phyloP scores from a whole-genome alignment of 495 filamentous ascomycete genomes.

The Neurospora terricola region DNA sequence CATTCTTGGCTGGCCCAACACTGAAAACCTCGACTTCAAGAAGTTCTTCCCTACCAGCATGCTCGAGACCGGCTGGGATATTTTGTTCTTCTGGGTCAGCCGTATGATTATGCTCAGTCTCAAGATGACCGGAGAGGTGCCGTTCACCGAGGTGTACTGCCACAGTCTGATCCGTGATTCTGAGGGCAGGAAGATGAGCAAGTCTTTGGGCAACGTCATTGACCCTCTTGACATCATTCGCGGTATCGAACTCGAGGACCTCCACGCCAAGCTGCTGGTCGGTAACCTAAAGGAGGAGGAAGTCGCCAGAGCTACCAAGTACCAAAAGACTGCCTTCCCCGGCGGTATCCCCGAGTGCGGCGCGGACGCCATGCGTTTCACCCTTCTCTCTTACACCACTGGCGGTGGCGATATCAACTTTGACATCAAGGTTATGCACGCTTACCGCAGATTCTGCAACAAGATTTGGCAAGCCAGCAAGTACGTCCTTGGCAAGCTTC shows the following conservation, averaged over 20 bases:
- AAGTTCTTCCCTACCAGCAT: conserved; percentile 65
- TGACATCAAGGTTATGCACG: conserved; percentile 75
- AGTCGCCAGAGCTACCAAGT: conserved; percentile 60
- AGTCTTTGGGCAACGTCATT: conserved; percentile 75
- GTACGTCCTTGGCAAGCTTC: conserved; percentile 70
- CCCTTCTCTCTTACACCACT: conserved; percentile 75
- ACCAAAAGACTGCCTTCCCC: conserved; percentile 71
- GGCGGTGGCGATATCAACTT: conserved; percentile 80
- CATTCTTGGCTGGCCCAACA: conserved; percentile 69
- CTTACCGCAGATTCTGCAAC: conserved; percentile 82
- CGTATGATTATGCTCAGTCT: conserved; percentile 76
- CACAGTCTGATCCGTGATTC: conserved; percentile 65
- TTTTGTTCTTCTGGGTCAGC: conserved; percentile 76
- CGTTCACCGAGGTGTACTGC: conserved; percentile 72
- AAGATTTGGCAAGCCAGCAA: conserved; percentile 90
- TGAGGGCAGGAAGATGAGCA: conserved; percentile 77
- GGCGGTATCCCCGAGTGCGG: conserved; percentile 83
- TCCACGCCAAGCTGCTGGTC: conserved; percentile 57
- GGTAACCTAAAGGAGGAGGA: conserved; percentile 72
- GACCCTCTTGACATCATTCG: conserved; percentile 74
- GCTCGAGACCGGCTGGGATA: conserved; percentile 79
- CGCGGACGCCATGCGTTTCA: conserved; percentile 74
- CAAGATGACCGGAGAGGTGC: conserved; percentile 67
- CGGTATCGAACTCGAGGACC: conserved; percentile 54
- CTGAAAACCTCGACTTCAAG: conserved; percentile 51